Base-by-base conservation (phyloP, 1,284 basidiomycete species). In the Sporisorium graminicola region DNA sequence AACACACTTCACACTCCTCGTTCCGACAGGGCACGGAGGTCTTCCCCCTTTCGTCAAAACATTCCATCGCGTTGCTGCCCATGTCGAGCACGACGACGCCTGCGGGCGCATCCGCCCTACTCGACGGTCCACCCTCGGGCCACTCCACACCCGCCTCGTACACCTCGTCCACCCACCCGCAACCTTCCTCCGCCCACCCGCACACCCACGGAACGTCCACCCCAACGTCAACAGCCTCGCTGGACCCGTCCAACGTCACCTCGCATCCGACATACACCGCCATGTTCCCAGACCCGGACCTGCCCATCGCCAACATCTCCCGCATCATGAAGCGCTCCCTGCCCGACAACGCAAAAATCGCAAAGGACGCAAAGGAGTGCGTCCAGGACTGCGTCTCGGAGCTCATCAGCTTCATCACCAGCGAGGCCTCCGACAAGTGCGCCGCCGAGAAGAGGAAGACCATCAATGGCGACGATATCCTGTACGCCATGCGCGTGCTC, bases 311-410 rank as follows among this genome's bases (percentile, higher is more conserved):
- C 56, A 98, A 98, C 85, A 94, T 98, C 14, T 91, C 94, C 18
- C 90, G 95, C 5, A 95, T 98, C 81, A 98, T 98, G 95, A 97
- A 97, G 85, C 88, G 91, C 37, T 89, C 92, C 2, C 90, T 98
- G 2, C 95, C 95, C 0, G 88, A 91, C 1, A 93, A 93, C n/a
- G 94, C 94, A 22, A 98, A 98, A 87, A 95, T 98, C 79, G 93
- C 94, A 3, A 96, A 96, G 86, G 95, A 97, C 87, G 94, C 95
- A 26, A 98, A 98, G 86, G 94, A 97, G 87, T 94, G 93, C 86
- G 93, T 97, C 51, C 95, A 97, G 86, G 94, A 96, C 86, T 96
- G 94, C 87, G 94, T 96, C 55, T 94, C 92, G 44, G 95, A 98
- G 88, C 95, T 96, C 87, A 97, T 98, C 86, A 92, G 91, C 80